A percentile compares a stretch with the other conserved stretches of the same genome.
These are phyloP conservation scores for Yarrowia sp. DNA, from an alignment of 805 yeast genomes.

Conservation along the genomic window DNA sequence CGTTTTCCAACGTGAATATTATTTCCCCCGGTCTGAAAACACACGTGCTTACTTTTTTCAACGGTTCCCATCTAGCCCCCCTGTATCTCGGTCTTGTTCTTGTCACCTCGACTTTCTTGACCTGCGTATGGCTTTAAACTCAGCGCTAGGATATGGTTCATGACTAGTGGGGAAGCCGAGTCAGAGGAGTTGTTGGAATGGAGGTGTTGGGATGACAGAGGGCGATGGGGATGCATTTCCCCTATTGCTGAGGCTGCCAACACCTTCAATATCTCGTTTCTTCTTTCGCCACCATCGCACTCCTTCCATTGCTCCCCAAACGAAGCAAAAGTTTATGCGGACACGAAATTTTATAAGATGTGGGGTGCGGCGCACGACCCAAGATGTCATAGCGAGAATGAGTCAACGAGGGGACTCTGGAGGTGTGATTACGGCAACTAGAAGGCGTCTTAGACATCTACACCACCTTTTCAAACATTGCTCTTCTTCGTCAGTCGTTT, in stretches of 20 bases:
- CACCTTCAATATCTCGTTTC: no score
- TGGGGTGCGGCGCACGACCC: constrained; percentile 37
- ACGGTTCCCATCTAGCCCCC: neutral
- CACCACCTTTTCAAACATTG: no score
- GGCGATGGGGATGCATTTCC: no score
- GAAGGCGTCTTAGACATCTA: no score
- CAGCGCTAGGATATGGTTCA: constrained; percentile 9
- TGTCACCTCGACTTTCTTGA: constrained; percentile 11
- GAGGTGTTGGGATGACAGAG: neutral
- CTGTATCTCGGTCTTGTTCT: neutral
- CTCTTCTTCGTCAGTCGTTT: no score
- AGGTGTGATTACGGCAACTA: no score
- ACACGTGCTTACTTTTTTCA: neutral
- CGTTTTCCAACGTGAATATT: neutral
- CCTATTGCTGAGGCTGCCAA: no score
- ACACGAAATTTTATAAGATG: constrained; percentile 36
- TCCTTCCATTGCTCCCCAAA: no score
- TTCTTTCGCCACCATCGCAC: no score
- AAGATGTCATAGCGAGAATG: neutral
- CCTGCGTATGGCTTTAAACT: constrained; percentile 34
- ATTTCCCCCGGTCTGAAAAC: neutral
- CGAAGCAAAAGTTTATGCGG: constrained; percentile 22
- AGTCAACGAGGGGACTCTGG: no score
- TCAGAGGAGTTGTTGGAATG: neutral
- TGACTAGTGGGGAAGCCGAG: constrained; percentile 36